Evolutionary conservation across 257 asterid species (phyloP), one percentile per base, ranked within the genome.

Genomic region (Jasminum sambac): DNA sequence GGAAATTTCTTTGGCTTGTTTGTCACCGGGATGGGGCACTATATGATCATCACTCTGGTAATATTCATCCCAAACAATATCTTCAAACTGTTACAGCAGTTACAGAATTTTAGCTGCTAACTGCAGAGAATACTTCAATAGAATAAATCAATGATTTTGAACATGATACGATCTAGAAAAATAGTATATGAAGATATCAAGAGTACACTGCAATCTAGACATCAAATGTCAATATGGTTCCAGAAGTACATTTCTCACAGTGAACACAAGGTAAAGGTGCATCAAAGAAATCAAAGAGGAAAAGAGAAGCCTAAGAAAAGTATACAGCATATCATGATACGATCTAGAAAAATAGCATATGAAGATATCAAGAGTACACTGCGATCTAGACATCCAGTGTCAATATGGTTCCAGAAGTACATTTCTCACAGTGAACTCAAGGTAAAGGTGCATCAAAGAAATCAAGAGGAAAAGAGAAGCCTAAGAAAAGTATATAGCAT

Each of bases 31-130:
- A 75, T 74, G 81, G 40, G 96, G 93, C 36, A 94, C 97, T 81
- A 85, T 84, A 86, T 88, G 97, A 75, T 90, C 97, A 67, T 84
- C 95, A 62, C 78, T 80, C 67, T 36, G 84, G 72, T 81, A 81
- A 74, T 88, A 64, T 63, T 90, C 92, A 78, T 87, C 91, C 97
- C 97, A 89, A 69, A 26, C 78, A 12, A 80, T 77, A 77, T 91
- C 96, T 80, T 86, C 97, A 25, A 91, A 82, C 97, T 91, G 96
- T 71, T 86, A 80, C 77, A 87, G 75, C 84, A 75, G 76, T 80
- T 77, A 81, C 73, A 64, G 79, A 82, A 80, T 78, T 84, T 85
- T 86, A 87, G 94, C 78, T 70, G 77, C 77, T 79, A 72, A 79
- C 88, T 81, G 83, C 84, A 77, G 59, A 76, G 55, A 70, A 68